phyloP scores from a whole-genome alignment of 2,329 filamentous ascomycete genomes.

The Endoconidiophora polonica region DNA sequence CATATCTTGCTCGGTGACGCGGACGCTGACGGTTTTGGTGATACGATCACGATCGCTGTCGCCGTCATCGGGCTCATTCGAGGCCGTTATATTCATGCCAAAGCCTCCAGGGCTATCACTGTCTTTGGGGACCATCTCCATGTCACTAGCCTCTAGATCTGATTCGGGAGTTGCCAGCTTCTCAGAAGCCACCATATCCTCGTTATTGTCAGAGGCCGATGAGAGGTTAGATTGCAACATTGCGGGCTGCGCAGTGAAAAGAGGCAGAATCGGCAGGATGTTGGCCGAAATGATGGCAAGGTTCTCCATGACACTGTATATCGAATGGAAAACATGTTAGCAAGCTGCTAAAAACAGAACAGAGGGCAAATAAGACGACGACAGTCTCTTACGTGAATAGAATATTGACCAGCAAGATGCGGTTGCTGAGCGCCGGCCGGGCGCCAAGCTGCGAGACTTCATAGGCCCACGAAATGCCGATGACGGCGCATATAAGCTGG shows the following conservation, averaged over 20 bases:
- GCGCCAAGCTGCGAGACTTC: conserved; percentile 19
- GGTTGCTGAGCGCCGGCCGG: conserved; percentile 18
- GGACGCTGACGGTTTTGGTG: conserved; percentile 12
- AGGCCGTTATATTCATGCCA: not conserved
- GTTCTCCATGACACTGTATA: conserved; percentile 21
- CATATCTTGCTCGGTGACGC: conserved; percentile 9
- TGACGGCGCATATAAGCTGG: conserved; percentile 17
- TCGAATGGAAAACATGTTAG: not conserved
- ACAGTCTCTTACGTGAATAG: conserved; percentile 19
- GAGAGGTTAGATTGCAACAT: not conserved
- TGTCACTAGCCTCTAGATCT: not conserved
- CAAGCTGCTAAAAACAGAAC: not conserved
- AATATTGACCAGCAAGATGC: conserved; percentile 20
- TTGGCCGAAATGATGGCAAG: conserved; percentile 23
- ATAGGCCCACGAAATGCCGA: conserved; percentile 21
- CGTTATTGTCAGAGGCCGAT: not conserved
- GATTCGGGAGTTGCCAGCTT: not conserved
- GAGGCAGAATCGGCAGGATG: conserved; percentile 20
- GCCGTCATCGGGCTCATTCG: not conserved
- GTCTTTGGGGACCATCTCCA: not conserved
- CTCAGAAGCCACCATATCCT: too few species aligned
- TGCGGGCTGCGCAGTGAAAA: conserved; percentile 15
- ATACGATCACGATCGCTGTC: conserved; percentile 7
- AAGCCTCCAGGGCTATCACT: not conserved
- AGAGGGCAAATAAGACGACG: not conserved